phyloP scores from a whole-genome alignment of 208 protist genomes.

The Leishmania amazonensis region DNA sequence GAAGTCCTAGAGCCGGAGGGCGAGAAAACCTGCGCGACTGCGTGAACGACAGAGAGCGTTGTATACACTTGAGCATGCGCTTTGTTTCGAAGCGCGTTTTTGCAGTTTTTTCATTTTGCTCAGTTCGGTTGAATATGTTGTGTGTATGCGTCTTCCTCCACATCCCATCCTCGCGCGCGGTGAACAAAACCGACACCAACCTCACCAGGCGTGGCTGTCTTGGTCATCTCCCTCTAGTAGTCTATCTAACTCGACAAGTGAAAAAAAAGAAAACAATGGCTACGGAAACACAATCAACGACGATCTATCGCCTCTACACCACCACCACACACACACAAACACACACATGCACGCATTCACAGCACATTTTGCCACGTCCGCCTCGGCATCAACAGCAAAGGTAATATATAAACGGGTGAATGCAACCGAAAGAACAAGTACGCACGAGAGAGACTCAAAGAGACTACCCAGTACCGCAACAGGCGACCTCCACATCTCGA shows the following conservation, averaged over 20 bases:
- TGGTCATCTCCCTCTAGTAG: neutral
- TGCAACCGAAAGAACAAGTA: neutral
- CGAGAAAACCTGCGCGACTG: neutral
- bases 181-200: neutral
- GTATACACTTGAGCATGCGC: neutral
- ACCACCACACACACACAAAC: neutral
- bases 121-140: neutral
- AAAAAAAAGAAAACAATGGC: neutral
- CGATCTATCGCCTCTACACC: no score
- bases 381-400: neutral
- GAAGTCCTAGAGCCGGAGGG: neutral
- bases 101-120: neutral
- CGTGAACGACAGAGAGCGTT: neutral
- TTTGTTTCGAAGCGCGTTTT: neutral
- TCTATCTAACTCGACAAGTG: neutral
- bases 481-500: neutral
- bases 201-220: neutral
- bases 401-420: neutral
- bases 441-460: neutral
- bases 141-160: neutral
- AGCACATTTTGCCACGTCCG: neutral
- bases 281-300: no score
- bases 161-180: neutral
- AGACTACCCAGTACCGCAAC: neutral
- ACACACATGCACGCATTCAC: neutral